phyloP scores from a whole-genome alignment of 1,284 basidiomycete species.

The Trametes versicolor region DNA sequence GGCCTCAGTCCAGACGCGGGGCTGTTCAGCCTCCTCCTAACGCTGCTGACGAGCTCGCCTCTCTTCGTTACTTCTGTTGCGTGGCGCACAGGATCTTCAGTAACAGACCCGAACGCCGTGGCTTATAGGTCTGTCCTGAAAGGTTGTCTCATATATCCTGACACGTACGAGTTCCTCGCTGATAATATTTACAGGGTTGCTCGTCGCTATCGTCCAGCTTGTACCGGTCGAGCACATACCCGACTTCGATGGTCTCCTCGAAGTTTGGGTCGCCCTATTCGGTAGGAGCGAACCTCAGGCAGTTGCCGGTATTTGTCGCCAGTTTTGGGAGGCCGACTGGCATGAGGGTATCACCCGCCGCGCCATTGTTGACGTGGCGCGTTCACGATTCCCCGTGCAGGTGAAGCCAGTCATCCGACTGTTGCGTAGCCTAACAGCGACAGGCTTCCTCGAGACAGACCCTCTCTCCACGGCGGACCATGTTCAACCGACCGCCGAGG shows the following conservation, averaged over 20 bases:
- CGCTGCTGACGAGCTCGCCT: conserved; percentile 71
- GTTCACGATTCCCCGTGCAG: conserved; percentile 84
- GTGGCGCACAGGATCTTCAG: conserved; percentile 70
- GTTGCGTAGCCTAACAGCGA: conserved; percentile 77
- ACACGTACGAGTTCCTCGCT: conserved; percentile 16
- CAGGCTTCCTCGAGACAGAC: conserved; percentile 76
- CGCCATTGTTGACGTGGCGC: conserved; percentile 82
- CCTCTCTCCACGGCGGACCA: conserved; percentile 63
- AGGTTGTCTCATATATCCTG: conserved; percentile 55
- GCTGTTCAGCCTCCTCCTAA: conserved; percentile 63
- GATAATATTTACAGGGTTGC: conserved; percentile 58
- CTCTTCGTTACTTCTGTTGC: conserved; percentile 78
- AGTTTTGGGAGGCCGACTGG: conserved; percentile 83
- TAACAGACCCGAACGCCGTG: conserved; percentile 83
- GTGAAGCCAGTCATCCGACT: conserved; percentile 77
- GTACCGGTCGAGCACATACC: conserved; percentile 77
- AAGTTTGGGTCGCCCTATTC: conserved; percentile 85
- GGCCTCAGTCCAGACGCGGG: conserved; percentile 65
- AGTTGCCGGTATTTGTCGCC: conserved; percentile 76
- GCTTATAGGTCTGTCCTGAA: conserved; percentile 87
- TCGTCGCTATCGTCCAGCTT: conserved; percentile 79
- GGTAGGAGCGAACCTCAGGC: conserved; percentile 78
- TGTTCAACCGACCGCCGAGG: conserved; percentile 46
- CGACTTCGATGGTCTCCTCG: conserved; percentile 75
- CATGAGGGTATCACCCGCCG: conserved; percentile 67